A percentile compares a stretch with the other conserved stretches of the same genome.
phyloP scores from a whole-genome alignment of 805 yeast genomes.

The Suhomyces sp. region DNA sequence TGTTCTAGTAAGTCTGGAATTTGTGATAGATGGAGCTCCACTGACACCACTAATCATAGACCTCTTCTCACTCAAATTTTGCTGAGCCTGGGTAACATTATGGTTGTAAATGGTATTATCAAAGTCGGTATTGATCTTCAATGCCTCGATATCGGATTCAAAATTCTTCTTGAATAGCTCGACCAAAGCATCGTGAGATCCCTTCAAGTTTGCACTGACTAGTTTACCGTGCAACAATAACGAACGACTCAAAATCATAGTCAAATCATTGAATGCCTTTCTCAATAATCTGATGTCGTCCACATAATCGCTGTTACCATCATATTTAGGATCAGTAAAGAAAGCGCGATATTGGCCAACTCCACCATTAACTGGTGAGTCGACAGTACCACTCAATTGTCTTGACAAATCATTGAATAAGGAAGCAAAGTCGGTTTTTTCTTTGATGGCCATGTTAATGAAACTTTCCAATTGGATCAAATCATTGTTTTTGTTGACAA shows the following conservation, averaged over 20 bases:
- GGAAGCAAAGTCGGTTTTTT: slow-evolving; percentile 46
- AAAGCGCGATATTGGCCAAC: slow-evolving; percentile 78
- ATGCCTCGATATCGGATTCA: slow-evolving; percentile 53
- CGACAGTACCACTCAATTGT: slow-evolving; percentile 79
- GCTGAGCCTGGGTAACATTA: slow-evolving; percentile 15
- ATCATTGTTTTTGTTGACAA: slow-evolving; percentile 68
- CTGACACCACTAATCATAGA: slow-evolving; percentile 11
- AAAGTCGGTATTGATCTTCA: slow-evolving; percentile 36
- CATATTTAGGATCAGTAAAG: slow-evolving; percentile 42
- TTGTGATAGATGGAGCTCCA: slow-evolving; percentile 13
- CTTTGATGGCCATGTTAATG: slow-evolving; percentile 51
- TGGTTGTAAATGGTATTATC: slow-evolving; percentile 27
- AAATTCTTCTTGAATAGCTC: slow-evolving; percentile 67
- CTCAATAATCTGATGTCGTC: slow-evolving; percentile 35
- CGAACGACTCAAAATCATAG: slow-evolving; percentile 62
- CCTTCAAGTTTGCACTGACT: slow-evolving; percentile 52
- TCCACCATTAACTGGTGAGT: slow-evolving; percentile 92
- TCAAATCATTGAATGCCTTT: slow-evolving; percentile 64
- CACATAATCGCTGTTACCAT: slow-evolving; percentile 30
- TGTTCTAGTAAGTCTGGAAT: slow-evolving; percentile 24
- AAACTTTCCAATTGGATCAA: slow-evolving; percentile 64
- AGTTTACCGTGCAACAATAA: slow-evolving; percentile 66
- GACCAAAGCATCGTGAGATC: slow-evolving; percentile 66
- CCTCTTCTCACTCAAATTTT: slow-evolving; percentile 18
- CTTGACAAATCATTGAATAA: slow-evolving; percentile 65